Percentiles rank a stretch among this genome's conserved stretches.
Conservation (phyloP, 305 asterid species). For the Caryopteris hybrid region DNA sequence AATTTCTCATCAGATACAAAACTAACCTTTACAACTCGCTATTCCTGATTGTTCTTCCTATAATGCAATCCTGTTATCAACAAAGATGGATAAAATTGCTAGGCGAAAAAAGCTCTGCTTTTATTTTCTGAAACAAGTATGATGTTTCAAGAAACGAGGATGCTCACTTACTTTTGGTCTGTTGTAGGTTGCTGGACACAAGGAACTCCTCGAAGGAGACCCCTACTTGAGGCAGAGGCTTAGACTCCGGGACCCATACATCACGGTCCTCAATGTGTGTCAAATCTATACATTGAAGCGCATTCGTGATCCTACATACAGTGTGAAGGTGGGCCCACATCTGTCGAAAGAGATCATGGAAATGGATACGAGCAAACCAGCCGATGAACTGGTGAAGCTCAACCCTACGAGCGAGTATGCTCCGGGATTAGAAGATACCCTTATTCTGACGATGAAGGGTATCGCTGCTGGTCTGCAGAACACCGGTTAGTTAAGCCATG, state of each 20-base stretch:
- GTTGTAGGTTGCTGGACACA: conserved; percentile 72
- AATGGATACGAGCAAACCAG: conserved; percentile 52
- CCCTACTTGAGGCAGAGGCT: conserved; percentile 86
- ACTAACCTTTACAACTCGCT: too few species aligned
- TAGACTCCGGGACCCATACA: conserved; percentile 62
- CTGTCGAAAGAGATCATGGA: conserved; percentile 56
- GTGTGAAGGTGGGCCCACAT: conserved; percentile 52
- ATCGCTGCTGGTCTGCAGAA: conserved; percentile 82
- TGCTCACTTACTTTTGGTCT: background rate
- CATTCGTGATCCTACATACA: conserved; percentile 64
- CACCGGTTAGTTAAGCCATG: conserved; percentile 45
- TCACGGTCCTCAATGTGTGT: conserved; percentile 60
- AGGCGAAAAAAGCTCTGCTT: background rate
- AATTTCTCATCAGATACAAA: too few species aligned
- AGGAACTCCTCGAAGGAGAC: conserved; percentile 64
- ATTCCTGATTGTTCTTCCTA: too few species aligned
- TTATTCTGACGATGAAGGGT: conserved; percentile 87
- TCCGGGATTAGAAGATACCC: conserved; percentile 76
- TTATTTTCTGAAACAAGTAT: background rate
- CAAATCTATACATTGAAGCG: conserved; percentile 70
- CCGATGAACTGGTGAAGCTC: conserved; percentile 62
- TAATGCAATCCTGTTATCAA: too few species aligned
- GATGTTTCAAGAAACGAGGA: background rate
- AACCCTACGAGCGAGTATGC: conserved; percentile 75
- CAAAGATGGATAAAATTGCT: background rate